These are phyloP conservation scores for Chytriomyces sp. DNA, from an alignment of 192 early-diverging fungal genomes.

Conservation along the genomic window DNA sequence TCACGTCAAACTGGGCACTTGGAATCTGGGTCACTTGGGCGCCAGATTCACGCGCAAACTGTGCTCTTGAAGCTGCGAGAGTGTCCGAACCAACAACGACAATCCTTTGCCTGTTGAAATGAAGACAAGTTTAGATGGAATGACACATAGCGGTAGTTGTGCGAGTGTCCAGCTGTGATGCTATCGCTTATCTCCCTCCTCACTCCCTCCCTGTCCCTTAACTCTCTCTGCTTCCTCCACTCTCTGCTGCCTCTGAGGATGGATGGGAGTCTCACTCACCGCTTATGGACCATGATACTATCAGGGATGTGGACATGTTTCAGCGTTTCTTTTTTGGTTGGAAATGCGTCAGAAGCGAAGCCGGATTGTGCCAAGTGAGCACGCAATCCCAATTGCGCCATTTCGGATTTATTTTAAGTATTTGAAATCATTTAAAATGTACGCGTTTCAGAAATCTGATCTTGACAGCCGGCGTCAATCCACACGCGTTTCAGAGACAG, in stretches of 20 bases:
- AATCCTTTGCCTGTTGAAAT: slow-evolving; percentile 55
- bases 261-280: neutral
- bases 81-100: slow-evolving; percentile 87
- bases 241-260: too few relatives aligned
- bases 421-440: too few relatives aligned
- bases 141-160: neutral
- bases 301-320: slow-evolving; percentile 25
- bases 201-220: too few relatives aligned
- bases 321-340: neutral
- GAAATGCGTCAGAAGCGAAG: neutral
- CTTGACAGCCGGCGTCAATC: too few relatives aligned
- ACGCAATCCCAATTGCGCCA: too few relatives aligned
- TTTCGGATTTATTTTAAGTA: too few relatives aligned
- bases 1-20: slow-evolving; percentile 29
- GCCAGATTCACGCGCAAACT: slow-evolving; percentile 81
- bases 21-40: slow-evolving; percentile 82
- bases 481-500: too few relatives aligned
- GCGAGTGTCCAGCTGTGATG: slow-evolving; percentile 45
- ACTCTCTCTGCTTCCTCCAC: too few relatives aligned
- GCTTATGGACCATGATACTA: slow-evolving; percentile 26
- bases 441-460: too few relatives aligned
- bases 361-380: too few relatives aligned
- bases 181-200: slow-evolving; percentile 1
- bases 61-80: slow-evolving; percentile 79
- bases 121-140: neutral